Evolutionary conservation across 2,329 filamentous ascomycete genomes (phyloP), one percentile per base, ranked within the genome.

Genomic region (Claviceps pazoutovae): DNA sequence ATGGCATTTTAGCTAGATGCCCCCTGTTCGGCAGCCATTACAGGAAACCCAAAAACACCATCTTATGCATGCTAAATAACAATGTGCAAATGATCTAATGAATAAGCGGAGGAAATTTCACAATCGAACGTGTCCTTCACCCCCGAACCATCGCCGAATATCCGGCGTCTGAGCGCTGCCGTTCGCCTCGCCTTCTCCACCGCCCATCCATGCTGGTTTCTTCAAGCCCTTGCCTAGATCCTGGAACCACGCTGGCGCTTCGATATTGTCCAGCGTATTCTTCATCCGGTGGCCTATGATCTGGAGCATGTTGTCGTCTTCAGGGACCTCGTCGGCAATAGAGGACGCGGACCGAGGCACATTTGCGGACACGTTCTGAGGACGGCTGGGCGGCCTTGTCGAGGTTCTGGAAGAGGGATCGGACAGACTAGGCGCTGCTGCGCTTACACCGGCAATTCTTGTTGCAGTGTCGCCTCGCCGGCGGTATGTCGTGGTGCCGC

Each of bases 181-280:
- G 3, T 61, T 61, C 16, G 59, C 65, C 16, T 68, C 71, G 11
- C 74, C 74, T 50, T 79, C 76, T 23, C 77, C 78, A 17, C 80
- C 78, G 80, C 91, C 78, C 80, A 93, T 86, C 88, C 88, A 94
- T 60, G 82, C 84, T 5, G 88, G 88, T 62, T 83, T 80, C 66
- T 83, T 87, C 66, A 90, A 79, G 8, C 77, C 78, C 53, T 79
- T 74, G 1, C 80, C 78, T 30, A 88, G 73, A 26, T 86, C 84
- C 59, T 82, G 78, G 56, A 95, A 71, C 89, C 90, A 97, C 56
- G 82, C 82, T 0, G 93, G 91, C 34, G 83, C 76, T 50, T 89
- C 84, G 2, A 88, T 76, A 0, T 82, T 85, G 55, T 97, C 91
- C 50, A 97, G 80, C 0, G 93, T 97, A 62, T 98, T 98, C 67